Evolutionary conservation across 371 early-diverging fungal genomes (phyloP).

Genomic region (Zancudomyces culisetae): DNA sequence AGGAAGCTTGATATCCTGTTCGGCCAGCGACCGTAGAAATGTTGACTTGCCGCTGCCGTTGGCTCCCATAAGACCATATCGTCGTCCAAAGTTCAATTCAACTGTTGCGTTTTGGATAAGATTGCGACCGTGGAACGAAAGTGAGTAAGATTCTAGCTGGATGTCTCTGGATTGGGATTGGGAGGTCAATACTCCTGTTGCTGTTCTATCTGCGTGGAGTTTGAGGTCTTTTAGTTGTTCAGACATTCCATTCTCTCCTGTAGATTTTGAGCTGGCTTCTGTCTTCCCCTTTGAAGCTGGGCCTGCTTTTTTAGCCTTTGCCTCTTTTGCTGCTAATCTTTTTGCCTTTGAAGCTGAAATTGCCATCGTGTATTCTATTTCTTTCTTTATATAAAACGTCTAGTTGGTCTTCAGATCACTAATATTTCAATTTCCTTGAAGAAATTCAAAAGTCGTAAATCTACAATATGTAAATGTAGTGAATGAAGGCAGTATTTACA

Average conservation of each 20-base stretch:
- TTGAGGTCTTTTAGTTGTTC: conserved; percentile 21
- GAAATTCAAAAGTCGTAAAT: too few relatives aligned
- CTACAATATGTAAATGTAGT: too few relatives aligned
- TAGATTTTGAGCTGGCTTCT: not conserved
- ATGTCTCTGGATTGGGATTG: conserved; percentile 82
- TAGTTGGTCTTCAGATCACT: too few relatives aligned
- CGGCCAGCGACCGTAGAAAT: conserved; percentile 82
- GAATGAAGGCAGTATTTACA: too few relatives aligned
- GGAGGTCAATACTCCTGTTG: conserved; percentile 87
- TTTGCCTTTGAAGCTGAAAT: conserved; percentile 60
- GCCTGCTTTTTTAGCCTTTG: conserved; percentile 23
- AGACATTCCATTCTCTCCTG: conserved; percentile 5
- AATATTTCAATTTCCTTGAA: too few relatives aligned
- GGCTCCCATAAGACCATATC: conserved; percentile 90
- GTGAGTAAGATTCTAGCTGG: conserved; percentile 84
- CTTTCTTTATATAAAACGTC: too few relatives aligned
- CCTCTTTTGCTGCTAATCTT: conserved; percentile 59
- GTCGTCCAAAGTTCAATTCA: conserved; percentile 93
- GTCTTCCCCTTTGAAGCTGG: conserved; percentile 14
- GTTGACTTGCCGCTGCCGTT: conserved; percentile 99
- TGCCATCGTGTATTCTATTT: conserved; percentile 7
- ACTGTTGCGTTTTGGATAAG: conserved; percentile 83
- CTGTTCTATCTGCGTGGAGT: conserved; percentile 46
- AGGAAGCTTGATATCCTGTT: conserved; percentile 89
- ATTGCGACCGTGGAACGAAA: conserved; percentile 81